These are phyloP conservation scores for Plantago elongata DNA, from an alignment of 257 asterid genomes.

Conservation along the genomic window DNA sequence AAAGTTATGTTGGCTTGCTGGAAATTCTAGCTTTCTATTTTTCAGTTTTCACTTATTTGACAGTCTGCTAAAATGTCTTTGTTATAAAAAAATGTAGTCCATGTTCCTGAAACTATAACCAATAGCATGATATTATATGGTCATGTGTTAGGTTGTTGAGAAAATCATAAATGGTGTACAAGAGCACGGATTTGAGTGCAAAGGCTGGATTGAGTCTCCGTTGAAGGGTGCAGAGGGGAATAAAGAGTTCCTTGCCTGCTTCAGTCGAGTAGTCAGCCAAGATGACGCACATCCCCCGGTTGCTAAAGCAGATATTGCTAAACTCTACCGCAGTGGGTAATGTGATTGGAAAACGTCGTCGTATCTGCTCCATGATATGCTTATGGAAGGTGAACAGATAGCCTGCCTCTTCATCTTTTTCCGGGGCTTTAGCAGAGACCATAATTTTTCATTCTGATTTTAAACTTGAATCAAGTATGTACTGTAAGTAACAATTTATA, in stretches of 20 bases:
- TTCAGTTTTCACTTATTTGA: too few relatives aligned
- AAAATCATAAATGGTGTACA: constrained; percentile 79
- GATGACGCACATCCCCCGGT: constrained; percentile 21
- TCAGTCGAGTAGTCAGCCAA: constrained; percentile 31
- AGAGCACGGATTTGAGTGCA: constrained; percentile 63
- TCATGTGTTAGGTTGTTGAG: constrained; percentile 50
- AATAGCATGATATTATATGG: not conserved
- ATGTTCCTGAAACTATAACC: not conserved
- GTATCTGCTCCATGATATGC: not conserved
- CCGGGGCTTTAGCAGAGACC: too few relatives aligned
- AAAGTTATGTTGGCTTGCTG: too few relatives aligned
- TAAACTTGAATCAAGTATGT: too few relatives aligned
- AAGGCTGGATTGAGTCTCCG: constrained; percentile 94
- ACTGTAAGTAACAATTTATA: too few relatives aligned
- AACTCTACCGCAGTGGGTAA: constrained; percentile 21
- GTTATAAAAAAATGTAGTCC: not conserved
- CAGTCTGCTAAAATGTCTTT: not conserved
- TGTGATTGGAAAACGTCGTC: not conserved
- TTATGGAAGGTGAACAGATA: too few relatives aligned
- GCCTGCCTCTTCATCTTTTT: too few relatives aligned
- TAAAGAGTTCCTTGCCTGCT: constrained; percentile 77
- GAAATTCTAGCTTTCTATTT: too few relatives aligned
- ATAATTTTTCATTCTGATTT: too few relatives aligned
- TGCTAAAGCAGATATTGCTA: constrained; percentile 29
- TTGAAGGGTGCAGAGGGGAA: constrained; percentile 96